Evolutionary conservation across 2,329 filamentous ascomycete genomes (phyloP), one percentile per base, ranked within the genome.

Genomic region (Madurella fahalii): DNA sequence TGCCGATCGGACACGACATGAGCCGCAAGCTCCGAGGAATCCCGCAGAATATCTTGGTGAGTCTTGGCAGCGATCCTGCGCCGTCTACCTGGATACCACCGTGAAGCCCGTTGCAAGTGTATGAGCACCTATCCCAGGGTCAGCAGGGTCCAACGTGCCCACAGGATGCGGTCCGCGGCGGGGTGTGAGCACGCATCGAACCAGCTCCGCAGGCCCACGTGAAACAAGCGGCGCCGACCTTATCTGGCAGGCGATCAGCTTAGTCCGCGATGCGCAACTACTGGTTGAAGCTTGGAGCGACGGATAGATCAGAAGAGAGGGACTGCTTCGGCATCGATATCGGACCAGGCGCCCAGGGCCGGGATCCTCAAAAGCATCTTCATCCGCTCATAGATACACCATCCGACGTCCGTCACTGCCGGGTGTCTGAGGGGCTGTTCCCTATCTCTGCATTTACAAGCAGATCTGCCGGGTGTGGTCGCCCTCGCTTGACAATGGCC

Each of bases 1-100:
- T 11, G 42, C 9, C 43, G 37, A 9, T 42, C 34, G 30, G 40
- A 25, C 48, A 46, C 11, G 48, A 40, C 48, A 32, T 4, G 32
- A 47, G 54, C 37, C 25, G 45, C 40, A 40, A 41, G 46, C 54
- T 59, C 57, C 57, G 57, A 57, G 41, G 52, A 42, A 44, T 46
- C 47, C 50, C 47, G 40, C 12, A 17, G 34, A 30, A 12, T 42
- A 40, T 32, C n/a, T 40, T 32, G 7, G 20, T 13, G 11, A 9
- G 7, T 20, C 51, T 49, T 58, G 45, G 45, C 45, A 37, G 17
- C 17, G 30, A 46, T 49, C 49, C 25, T 49, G 49, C 45, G 15
- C 45, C 52, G 46, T 34, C 46, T 39, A 47, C 46, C 46, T 47
- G 46, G 42, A 51, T 48, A 57, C 47, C 16, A 47, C 34, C 12